Percentiles rank a stretch among this genome's conserved stretches.
phyloP scores from a whole-genome alignment of 208 protist species.

The Leishmania arabica region DNA sequence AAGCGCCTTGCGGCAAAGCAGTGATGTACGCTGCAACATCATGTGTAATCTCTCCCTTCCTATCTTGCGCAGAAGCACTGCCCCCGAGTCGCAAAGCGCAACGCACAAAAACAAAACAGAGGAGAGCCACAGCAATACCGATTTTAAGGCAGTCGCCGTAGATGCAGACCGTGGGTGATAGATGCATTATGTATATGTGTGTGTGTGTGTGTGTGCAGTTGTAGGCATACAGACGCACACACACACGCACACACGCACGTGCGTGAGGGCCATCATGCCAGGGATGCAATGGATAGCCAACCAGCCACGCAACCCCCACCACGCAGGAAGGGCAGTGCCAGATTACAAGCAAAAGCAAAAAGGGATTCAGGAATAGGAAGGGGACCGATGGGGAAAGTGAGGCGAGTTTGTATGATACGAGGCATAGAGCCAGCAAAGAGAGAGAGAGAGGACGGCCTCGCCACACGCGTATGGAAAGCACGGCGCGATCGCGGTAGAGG shows the following conservation, averaged over 20 bases:
- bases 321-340: not conserved
- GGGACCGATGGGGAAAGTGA: not conserved
- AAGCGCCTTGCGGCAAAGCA: constrained; percentile 62
- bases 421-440: not conserved
- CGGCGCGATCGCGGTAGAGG: not conserved
- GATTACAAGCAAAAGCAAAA: not conserved
- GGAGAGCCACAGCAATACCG: not conserved
- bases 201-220: not conserved
- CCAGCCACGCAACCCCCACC: not conserved
- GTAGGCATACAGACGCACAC: not conserved
- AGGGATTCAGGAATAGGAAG: not conserved
- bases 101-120: not conserved
- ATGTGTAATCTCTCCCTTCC: not conserved
- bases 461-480: not conserved
- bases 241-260: not conserved
- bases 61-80: not conserved
- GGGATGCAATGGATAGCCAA: not conserved
- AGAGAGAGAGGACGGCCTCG: not conserved
- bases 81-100: not conserved
- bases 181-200: no score
- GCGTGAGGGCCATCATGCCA: not conserved
- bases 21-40: constrained; percentile 55
- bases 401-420: not conserved
- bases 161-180: not conserved
- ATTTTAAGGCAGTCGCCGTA: not conserved